A percentile compares a stretch with the other conserved stretches of the same genome.
These are phyloP conservation scores for Phytophthora kernoviae DNA, from an alignment of 352 stramenopile genomes.

Conservation along the genomic window DNA sequence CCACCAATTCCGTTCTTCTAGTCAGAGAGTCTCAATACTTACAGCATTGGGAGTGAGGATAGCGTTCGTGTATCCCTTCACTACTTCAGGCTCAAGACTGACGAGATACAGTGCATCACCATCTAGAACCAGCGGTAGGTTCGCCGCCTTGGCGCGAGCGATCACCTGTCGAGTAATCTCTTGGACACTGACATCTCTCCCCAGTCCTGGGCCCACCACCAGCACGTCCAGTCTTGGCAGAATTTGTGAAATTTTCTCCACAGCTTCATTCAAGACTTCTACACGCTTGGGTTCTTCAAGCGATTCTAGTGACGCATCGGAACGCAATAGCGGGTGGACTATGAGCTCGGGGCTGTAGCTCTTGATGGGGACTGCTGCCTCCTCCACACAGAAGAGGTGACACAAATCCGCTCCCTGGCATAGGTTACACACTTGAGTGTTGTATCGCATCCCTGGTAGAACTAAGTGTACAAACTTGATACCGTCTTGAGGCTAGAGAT, in stretches of 20 bases:
- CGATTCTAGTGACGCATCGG: constrained; percentile 36
- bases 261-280: constrained; percentile 30
- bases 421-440: background rate
- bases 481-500: constrained; percentile 92
- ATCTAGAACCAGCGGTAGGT: constrained; percentile 94
- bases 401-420: constrained; percentile 91
- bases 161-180: constrained; percentile 79
- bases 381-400: constrained; percentile 94
- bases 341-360: constrained; percentile 98
- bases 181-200: constrained; percentile 89
- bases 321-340: constrained; percentile 86
- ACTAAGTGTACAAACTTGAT: background rate
- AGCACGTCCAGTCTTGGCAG: constrained; percentile 74
- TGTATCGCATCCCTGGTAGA: too few species aligned
- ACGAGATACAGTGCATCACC: constrained; percentile 94
- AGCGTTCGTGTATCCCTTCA: constrained; percentile 69
- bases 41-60: constrained; percentile 96
- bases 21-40: constrained; percentile 1
- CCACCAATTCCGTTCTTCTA: background rate
- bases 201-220: constrained; percentile 94
- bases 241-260: constrained; percentile 58
- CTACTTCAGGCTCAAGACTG: constrained; percentile 67
- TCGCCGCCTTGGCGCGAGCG: constrained; percentile 50
- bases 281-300: constrained; percentile 28
- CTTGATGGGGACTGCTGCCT: constrained; percentile 97